Evolutionary conservation across 805 yeast genomes (phyloP), one percentile per base, ranked within the genome.

Genomic region (Millerozyma acaciae): DNA sequence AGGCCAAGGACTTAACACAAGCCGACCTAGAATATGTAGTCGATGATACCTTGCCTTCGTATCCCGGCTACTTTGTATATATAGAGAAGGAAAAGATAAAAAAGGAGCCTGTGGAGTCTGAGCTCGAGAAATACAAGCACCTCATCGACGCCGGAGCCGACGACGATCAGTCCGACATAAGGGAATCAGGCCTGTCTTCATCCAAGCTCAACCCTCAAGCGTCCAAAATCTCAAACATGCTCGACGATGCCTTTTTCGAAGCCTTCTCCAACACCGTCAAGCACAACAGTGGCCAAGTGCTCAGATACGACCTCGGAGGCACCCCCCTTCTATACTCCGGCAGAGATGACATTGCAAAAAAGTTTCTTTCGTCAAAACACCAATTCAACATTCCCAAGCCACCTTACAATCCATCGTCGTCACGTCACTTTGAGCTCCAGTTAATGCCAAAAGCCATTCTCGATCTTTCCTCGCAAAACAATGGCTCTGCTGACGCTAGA

Each of bases 391-490:
- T 84, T 7, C 87, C 95, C 8, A 57, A 48, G 0, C 84, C 85
- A 3, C 71, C 73, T 2, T 78, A 62, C 44, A 75, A 82, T 39
- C 85, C 86, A 5, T 58, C 78, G 21, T 68, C 80, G 13, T 26
- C 40, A 9, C 70, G 90, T 44, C 73, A 72, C 20, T 84, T 87
- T 51, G 98, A 93, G 57, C 61, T 90, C 37, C 98, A 93, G 54
- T 57, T 93, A 34, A 90, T 90, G 97, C 98, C 98, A 2, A 86
- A 86, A 53, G 76, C 88, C 33, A 90, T 93, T 33, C 67, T 85
- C 32, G 90, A 86, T 48, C 67, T 93, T 28, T 97, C 90, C 52
- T 68, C 66, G 26, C 49, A 61, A 45, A 42, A 40, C 8, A 38
- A 42, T 3, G 35, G 33, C 14, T 38, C 43, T 19, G 43, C 42